Evolutionary conservation across 2,329 filamentous ascomycete species (phyloP).

Genomic region (Colletotrichum sp.): DNA sequence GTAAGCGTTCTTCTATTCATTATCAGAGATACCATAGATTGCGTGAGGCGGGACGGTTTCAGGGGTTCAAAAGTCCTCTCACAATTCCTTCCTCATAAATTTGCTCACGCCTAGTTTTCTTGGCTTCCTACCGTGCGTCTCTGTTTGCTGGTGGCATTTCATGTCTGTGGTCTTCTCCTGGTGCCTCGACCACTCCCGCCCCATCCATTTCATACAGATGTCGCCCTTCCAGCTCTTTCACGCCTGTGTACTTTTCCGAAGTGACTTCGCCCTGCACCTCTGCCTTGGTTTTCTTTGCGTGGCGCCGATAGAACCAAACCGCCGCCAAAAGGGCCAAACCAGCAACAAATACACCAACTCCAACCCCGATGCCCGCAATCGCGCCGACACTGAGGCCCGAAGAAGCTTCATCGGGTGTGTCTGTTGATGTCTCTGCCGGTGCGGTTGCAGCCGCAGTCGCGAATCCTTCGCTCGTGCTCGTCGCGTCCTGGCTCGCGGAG

Average conservation of each 20-base stretch:
- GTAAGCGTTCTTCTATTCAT: conserved; percentile 7
- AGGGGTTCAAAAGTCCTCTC: not conserved
- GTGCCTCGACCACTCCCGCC: not conserved
- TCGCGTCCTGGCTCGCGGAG: not conserved
- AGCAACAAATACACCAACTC: not conserved
- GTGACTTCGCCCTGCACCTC: not conserved
- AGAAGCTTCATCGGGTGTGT: not conserved
- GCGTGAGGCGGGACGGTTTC: not conserved
- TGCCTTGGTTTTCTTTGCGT: not conserved
- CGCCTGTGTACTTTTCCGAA: not conserved
- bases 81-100: not conserved
- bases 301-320: not conserved
- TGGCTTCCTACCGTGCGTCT: not conserved
- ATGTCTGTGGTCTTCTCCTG: not conserved
- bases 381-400: not conserved
- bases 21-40: conserved; percentile 18
- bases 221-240: not conserved
- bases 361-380: not conserved
- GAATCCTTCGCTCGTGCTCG: not conserved
- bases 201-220: not conserved
- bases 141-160: not conserved
- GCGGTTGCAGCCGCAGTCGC: not conserved
- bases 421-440: not conserved
- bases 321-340: not conserved
- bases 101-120: not conserved